Evolutionary conservation across 2,329 filamentous ascomycete genomes (phyloP), one percentile per base, ranked within the genome.

Genomic region (Westerdykella sp.): DNA sequence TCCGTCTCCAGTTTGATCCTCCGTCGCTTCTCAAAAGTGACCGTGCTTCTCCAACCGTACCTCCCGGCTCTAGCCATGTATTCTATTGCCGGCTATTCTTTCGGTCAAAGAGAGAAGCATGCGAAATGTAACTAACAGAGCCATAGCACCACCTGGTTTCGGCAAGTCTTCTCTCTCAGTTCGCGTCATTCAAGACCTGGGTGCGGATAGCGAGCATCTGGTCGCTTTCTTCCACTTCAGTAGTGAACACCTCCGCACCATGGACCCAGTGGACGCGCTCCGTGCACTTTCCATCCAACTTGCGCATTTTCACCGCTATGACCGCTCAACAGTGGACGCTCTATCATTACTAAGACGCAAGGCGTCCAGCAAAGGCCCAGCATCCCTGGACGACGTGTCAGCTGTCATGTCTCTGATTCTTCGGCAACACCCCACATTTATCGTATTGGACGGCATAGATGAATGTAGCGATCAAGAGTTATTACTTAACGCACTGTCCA

Each of bases 381-480:
- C 60, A 16, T 59, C 54, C 12, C 47, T 51, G 11, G 53, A 64
- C 25, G 58, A 64, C 32, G 50, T 55, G 3, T n/a, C 58, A 3
- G 52, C 54, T 12, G 42, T 59, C 7, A 45, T 63, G 15, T 40
- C 53, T 12, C 41, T 64, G 7, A 42, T 64, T 21, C 42, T 63
- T 36, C 51, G 53, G 25, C 60, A 64, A 21, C 59, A 62, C 22
- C 51, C 60, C 9, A 63, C 56, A 4, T 64, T 58, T 25, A 34
- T 64, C 9, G 52, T 60, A 37, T 49, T 64, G 28, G 60, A 64
- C 28, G 60, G 60, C 1, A 37, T 60, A 12, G 59, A 64, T 30
- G 57, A 60, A 37, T 57, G 58, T 39, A 49, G 34, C 34, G 54
- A 63, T 37, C 22, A 41, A 7, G 40, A 51, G 9, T 10, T 40